Conservation (phyloP, 1,284 basidiomycete species). For the Boletus mariae region DNA sequence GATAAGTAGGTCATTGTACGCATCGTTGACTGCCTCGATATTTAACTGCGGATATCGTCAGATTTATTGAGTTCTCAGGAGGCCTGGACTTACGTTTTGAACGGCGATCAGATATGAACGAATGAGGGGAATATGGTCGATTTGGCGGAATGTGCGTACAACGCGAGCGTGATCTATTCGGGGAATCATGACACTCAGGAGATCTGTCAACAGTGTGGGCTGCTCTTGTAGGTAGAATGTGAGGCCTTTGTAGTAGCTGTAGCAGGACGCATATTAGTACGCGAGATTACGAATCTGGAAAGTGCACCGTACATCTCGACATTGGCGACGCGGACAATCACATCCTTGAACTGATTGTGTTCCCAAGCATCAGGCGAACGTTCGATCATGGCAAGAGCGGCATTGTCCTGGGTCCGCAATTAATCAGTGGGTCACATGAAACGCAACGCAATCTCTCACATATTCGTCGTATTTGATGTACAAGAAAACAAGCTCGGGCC, state of each 20-base stretch:
- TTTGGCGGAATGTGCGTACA: slow-evolving; percentile 92
- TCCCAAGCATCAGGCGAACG: slow-evolving; percentile 97
- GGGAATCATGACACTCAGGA: slow-evolving; percentile 87
- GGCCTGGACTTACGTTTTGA: slow-evolving; percentile 67
- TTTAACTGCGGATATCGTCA: slow-evolving; percentile 61
- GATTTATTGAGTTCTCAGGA: background rate
- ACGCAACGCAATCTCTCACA: slow-evolving; percentile 42
- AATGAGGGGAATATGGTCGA: slow-evolving; percentile 94
- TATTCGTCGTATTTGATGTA: slow-evolving; percentile 98
- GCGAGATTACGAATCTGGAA: background rate
- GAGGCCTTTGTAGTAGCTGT: slow-evolving; percentile 83
- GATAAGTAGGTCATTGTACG: slow-evolving; percentile 94
- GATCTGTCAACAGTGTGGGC: slow-evolving; percentile 89
- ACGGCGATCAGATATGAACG: slow-evolving; percentile 96
- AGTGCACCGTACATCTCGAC: slow-evolving; percentile 79
- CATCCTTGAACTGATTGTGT: slow-evolving; percentile 98
- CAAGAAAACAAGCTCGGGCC: slow-evolving; percentile 98
- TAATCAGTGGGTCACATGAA: slow-evolving; percentile 1
- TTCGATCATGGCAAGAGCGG: slow-evolving; percentile 97
- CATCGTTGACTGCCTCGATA: slow-evolving; percentile 95
- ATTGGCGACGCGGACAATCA: slow-evolving; percentile 93
- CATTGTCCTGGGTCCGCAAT: slow-evolving; percentile 69
- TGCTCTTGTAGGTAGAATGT: slow-evolving; percentile 92
- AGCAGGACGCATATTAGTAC: slow-evolving; percentile 2
- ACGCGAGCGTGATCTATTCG: slow-evolving; percentile 95